Percentiles rank a stretch among this genome's conserved stretches.
Conservation (phyloP, 2,329 filamentous ascomycete species). For the Amauroascus niger region DNA sequence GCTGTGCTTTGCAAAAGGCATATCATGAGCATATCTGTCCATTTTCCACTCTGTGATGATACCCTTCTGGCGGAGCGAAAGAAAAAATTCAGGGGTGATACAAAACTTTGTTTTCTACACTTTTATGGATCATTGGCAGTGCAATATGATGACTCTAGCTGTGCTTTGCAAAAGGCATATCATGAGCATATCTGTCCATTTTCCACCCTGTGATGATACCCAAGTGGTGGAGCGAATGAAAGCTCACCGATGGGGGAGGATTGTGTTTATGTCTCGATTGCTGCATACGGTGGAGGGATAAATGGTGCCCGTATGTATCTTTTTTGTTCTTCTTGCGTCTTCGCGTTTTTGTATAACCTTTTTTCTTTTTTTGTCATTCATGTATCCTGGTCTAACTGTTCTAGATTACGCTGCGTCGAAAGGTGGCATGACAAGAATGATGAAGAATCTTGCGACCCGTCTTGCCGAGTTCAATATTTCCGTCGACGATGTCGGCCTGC, state of each 20-base stretch:
- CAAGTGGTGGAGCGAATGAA: conserved; percentile 54
- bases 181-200: too few species aligned
- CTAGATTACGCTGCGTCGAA: conserved; percentile 49
- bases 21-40: too few species aligned
- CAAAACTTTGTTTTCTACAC: too few species aligned
- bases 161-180: too few species aligned
- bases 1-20: too few species aligned
- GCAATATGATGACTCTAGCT: too few species aligned
- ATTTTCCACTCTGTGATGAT: too few species aligned
- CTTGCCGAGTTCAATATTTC: conserved; percentile 53
- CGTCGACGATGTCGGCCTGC: conserved; percentile 59
- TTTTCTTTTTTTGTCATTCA: neutral
- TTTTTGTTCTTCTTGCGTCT: neutral
- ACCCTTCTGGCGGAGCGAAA: too few species aligned
- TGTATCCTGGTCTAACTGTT: neutral
- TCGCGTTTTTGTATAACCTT: too few species aligned
- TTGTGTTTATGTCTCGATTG: conserved; percentile 57
- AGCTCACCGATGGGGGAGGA: conserved; percentile 51
- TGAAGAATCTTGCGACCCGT: conserved; percentile 53
- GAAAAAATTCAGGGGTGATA: too few species aligned
- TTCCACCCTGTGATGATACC: too few species aligned
- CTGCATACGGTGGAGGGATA: conserved; percentile 53
- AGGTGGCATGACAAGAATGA: conserved; percentile 54
- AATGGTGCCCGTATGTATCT: conserved; percentile 46
- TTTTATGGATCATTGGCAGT: too few species aligned